phyloP scores from a whole-genome alignment of 192 early-diverging fungal species.

The Blastocladiella britannica region DNA sequence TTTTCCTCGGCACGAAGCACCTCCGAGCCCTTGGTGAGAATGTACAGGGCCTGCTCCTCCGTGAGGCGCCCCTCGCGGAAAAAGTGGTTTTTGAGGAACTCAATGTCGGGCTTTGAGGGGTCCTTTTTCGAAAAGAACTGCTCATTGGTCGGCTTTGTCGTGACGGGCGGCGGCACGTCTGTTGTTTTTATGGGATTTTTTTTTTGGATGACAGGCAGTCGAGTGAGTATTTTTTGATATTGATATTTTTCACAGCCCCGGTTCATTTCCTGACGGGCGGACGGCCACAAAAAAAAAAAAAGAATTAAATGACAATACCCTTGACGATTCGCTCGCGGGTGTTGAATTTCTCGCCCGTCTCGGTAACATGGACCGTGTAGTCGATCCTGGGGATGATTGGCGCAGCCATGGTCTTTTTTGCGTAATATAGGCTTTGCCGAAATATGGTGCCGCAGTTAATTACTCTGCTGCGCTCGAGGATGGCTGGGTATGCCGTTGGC shows the following conservation, averaged over 20 bases:
- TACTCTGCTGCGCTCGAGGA: no score
- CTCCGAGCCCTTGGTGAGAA: conserved; percentile 63
- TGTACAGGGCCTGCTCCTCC: conserved; percentile 74
- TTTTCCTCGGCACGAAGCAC: conserved; percentile 63
- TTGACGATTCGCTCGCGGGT: neutral
- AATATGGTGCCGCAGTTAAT: no score
- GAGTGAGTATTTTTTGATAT: no score
- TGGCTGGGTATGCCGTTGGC: no score
- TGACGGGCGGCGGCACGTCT: conserved; percentile 28
- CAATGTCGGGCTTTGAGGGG: conserved; percentile 50
- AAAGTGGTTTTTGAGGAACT: conserved; percentile 78
- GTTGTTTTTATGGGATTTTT: no score
- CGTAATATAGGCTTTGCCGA: no score
- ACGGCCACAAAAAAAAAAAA: no score
- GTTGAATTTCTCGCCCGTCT: conserved; percentile 1
- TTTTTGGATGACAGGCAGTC: no score
- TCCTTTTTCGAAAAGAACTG: conserved; percentile 50
- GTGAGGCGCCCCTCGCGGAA: conserved; percentile 76
- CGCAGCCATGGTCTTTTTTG: no score
- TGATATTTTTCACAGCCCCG: no score
- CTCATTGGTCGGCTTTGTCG: conserved; percentile 28
- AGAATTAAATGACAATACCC: conserved; percentile 3
- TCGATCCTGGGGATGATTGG: neutral
- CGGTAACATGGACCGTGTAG: neutral
- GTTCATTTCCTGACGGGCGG: no score